phyloP scores from a whole-genome alignment of 148 eudicot genomes.

The Persicaria maculosa region DNA sequence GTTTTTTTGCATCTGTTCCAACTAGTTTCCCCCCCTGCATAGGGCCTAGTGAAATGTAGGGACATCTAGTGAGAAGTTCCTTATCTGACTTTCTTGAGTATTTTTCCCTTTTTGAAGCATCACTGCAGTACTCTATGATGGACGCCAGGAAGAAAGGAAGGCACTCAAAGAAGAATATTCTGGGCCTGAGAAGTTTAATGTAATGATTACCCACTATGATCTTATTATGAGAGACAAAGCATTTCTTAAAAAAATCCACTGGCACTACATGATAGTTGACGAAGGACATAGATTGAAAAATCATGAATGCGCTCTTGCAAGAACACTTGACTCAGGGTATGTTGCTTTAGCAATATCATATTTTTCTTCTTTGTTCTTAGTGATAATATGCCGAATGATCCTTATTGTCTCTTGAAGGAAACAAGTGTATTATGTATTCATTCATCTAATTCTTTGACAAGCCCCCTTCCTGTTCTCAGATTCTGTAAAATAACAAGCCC shows the following conservation, averaged over 20 bases:
- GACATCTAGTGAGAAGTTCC: not conserved
- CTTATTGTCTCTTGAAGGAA: not conserved
- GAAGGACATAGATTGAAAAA: slow-evolving; percentile 96
- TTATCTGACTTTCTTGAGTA: not conserved
- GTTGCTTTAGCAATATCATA: not conserved
- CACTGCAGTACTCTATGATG: slow-evolving; percentile 82
- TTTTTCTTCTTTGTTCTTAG: not conserved
- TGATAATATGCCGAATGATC: not conserved
- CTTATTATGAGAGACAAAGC: slow-evolving; percentile 93
- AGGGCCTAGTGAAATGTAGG: not conserved
- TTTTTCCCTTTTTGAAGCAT: slow-evolving; percentile 45
- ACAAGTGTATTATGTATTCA: not conserved
- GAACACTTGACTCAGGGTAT: slow-evolving; percentile 87
- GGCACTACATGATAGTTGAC: slow-evolving; percentile 95
- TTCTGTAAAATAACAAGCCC: not conserved
- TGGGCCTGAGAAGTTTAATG: slow-evolving; percentile 81
- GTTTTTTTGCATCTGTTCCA: not conserved
- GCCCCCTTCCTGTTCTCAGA: slow-evolving; percentile 1
- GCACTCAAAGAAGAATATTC: slow-evolving; percentile 80
- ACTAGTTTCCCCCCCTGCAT: not conserved
- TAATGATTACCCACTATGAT: slow-evolving; percentile 90
- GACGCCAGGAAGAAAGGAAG: slow-evolving; percentile 74
- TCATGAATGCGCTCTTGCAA: slow-evolving; percentile 85
- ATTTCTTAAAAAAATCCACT: slow-evolving; percentile 81
- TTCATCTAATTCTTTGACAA: not conserved